A percentile compares a stretch with the other conserved stretches of the same genome.
phyloP scores from a whole-genome alignment of 202 grass and related monocot species.

The Bolboschoenoplectus hybrid region DNA sequence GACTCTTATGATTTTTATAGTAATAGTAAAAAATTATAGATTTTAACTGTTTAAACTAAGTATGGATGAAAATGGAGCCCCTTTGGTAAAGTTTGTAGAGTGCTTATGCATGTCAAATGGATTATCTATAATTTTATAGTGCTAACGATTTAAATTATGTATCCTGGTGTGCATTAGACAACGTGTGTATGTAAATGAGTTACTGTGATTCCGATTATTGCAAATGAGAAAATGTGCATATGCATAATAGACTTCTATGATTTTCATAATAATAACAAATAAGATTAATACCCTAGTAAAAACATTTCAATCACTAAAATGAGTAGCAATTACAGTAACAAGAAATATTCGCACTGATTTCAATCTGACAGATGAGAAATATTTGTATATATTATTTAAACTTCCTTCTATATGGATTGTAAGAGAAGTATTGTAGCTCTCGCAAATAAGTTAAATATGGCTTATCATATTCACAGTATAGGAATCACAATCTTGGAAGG shows the following conservation, averaged over 20 bases:
- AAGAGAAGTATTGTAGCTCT: background rate
- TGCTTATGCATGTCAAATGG: background rate
- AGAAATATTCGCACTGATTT: background rate
- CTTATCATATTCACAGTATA: background rate
- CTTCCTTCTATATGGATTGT: background rate
- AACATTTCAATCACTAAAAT: background rate
- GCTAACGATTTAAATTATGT: background rate
- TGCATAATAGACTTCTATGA: background rate
- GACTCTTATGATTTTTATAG: no score
- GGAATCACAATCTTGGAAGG: background rate
- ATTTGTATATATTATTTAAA: background rate
- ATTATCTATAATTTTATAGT: background rate
- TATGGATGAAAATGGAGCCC: no score
- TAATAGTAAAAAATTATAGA: no score
- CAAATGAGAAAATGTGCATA: background rate
- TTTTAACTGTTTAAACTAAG: no score
- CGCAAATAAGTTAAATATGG: background rate
- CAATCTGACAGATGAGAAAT: background rate
- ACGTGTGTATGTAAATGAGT: background rate
- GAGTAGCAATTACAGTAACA: background rate
- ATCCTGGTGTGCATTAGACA: background rate
- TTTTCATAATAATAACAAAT: background rate
- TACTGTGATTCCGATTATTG: background rate
- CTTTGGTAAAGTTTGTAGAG: background rate
- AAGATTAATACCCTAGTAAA: no score